These are phyloP conservation scores for Diophrys sp. DNA, from an alignment of 73 alveolate genomes.

Conservation along the genomic window DNA sequence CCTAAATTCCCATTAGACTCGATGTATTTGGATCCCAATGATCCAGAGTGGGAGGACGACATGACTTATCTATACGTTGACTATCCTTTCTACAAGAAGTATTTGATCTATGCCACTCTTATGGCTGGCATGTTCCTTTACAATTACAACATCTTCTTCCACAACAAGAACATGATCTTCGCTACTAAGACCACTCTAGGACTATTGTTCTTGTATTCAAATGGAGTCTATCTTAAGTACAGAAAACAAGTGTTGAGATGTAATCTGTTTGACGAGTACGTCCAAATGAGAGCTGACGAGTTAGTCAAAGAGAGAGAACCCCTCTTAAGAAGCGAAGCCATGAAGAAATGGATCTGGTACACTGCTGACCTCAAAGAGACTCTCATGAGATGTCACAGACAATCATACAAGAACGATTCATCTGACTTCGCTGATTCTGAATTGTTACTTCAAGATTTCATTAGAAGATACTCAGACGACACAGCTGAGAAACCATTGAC, in stretches of 20 bases:
- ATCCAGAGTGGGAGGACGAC: constrained; percentile 85
- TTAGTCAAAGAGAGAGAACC: constrained; percentile 74
- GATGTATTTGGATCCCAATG: constrained; percentile 62
- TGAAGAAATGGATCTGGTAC: constrained; percentile 79
- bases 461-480: constrained; percentile 75
- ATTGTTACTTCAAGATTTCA: constrained; percentile 68
- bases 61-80: constrained; percentile 75
- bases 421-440: constrained; percentile 78
- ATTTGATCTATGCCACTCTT: background rate
- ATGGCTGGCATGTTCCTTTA: constrained; percentile 19
- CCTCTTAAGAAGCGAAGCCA: constrained; percentile 57
- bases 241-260: constrained; percentile 66
- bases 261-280: constrained; percentile 77
- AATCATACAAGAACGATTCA: constrained; percentile 77
- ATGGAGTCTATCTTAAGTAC: constrained; percentile 44
- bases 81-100: constrained; percentile 48
- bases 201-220: constrained; percentile 39
- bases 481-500: constrained; percentile 61
- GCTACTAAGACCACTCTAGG: constrained; percentile 48
- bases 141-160: constrained; percentile 58
- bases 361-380: constrained; percentile 77
- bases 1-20: constrained; percentile 73
- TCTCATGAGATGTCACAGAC: constrained; percentile 76
- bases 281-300: constrained; percentile 78
- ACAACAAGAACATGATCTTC: constrained; percentile 46